phyloP scores from a whole-genome alignment of 2,329 filamentous ascomycete species.

The Chaetoscypha palmicola region DNA sequence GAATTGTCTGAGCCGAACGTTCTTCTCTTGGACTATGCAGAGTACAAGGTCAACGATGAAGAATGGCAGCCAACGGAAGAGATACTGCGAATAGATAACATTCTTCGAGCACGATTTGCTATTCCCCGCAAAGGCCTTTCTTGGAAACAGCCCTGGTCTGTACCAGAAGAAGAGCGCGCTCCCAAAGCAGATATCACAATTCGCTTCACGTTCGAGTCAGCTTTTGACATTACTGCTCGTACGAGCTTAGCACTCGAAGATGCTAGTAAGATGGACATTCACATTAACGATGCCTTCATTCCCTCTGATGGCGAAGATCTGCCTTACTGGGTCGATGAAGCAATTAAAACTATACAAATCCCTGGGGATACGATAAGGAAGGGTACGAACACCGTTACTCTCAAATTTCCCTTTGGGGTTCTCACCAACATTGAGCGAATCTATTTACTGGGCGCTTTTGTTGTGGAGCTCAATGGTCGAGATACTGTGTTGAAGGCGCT shows the following conservation, averaged over 20 bases:
- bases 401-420: conserved; percentile 27
- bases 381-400: conserved; percentile 21
- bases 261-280: conserved; percentile 19
- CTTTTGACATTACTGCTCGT: conserved; percentile 9
- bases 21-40: conserved; percentile 29
- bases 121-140: conserved; percentile 25
- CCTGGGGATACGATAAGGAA: conserved; percentile 18
- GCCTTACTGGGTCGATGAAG: conserved; percentile 31
- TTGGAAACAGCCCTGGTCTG: conserved; percentile 28
- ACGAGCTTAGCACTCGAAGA: conserved; percentile 27
- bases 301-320: background rate
- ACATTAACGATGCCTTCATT: conserved; percentile 18
- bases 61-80: conserved; percentile 22
- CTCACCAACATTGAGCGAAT: conserved; percentile 29
- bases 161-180: conserved; percentile 18
- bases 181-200: conserved; percentile 20
- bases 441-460: conserved; percentile 29
- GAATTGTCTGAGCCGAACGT: conserved; percentile 29
- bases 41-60: conserved; percentile 21
- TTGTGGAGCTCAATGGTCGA: conserved; percentile 16
- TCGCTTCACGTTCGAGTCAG: conserved; percentile 24
- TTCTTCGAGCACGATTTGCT: conserved; percentile 21
- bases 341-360: conserved; percentile 23
- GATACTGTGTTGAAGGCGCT: conserved; percentile 2
- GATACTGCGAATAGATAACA: conserved; percentile 29